Evolutionary conservation across 306 rosid genomes (phyloP), one percentile per base, ranked within the genome.

Genomic region (Begonia loranthoides): DNA sequence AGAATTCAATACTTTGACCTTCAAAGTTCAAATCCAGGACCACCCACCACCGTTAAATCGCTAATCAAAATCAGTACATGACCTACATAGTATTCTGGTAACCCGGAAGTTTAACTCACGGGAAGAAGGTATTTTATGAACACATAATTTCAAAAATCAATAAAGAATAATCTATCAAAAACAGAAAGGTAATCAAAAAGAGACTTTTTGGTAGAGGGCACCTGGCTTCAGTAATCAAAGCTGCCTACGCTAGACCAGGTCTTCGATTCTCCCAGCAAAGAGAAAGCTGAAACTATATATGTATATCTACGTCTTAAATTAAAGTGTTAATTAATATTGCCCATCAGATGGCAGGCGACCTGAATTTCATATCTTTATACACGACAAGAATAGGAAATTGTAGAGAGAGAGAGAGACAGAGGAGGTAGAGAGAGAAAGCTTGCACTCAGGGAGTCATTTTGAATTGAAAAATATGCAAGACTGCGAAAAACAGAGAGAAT

Each of bases 401-500:
- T 47, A 61, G 49, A 63, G 40, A 59, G 55, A 67, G 51, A 53
- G 65, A 38, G 22, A 19, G 22, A n/a, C n/a, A 58, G 57, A 49
- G 56, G 52, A 56, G 65, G n/a, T 49, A 62, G 44, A 19, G 52
- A 36, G 58, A 57, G 55, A 66, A 39, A 56, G 14, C 47, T 19
- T 49, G 53, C 41, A 33, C 36, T 55, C 54, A 63, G 67, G 49
- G 51, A 57, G 55, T 62, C 64, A 13, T 61, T 58, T 17, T 60
- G 57, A 66, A 50, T 59, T 65, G 63, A 62, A 59, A 51, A 55
- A 49, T 15, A 11, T 34, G 21, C 17, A 14, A 55, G 51, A 19
- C 11, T 34, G 21, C 17, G 11, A 45, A 22, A 41, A 59, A 57
- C n/a, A 62, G 50, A 49, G 59, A 70, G 63, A 81, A 76, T 74